Evolutionary conservation across 2,329 filamentous ascomycete genomes (phyloP).

Genomic region (Pseudocercospora pini-densiflorae): DNA sequence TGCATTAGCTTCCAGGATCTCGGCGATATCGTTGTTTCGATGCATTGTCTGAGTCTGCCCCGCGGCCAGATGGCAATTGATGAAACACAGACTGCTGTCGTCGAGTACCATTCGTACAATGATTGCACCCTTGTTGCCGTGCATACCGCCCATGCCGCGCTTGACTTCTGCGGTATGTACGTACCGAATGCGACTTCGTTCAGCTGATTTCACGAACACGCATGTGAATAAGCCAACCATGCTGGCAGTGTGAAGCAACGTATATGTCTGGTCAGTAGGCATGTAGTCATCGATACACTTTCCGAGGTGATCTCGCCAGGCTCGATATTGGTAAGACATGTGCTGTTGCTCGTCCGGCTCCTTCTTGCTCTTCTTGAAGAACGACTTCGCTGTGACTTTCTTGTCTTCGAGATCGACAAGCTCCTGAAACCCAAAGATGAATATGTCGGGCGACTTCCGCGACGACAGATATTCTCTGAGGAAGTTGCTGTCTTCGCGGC

Average conservation of each 20-base stretch:
- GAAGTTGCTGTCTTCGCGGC: constrained; percentile 73
- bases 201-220: constrained; percentile 84
- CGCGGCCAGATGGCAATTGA: constrained; percentile 96
- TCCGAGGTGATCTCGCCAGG: constrained; percentile 90
- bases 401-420: constrained; percentile 98
- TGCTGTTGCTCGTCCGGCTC: constrained; percentile 82
- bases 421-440: constrained; percentile 97
- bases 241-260: constrained; percentile 84
- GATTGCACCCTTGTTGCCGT: constrained; percentile 96
- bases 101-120: constrained; percentile 91
- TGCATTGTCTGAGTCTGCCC: constrained; percentile 89
- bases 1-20: constrained; percentile 79
- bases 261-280: constrained; percentile 76
- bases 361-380: constrained; percentile 82
- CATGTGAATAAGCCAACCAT: constrained; percentile 96
- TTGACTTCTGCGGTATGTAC: constrained; percentile 85
- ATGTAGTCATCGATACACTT: constrained; percentile 82
- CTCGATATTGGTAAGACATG: constrained; percentile 97
- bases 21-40: constrained; percentile 89
- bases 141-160: constrained; percentile 90
- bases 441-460: constrained; percentile 81
- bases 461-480: constrained; percentile 78
- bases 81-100: constrained; percentile 91
- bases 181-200: constrained; percentile 76
- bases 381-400: constrained; percentile 90